Evolutionary conservation across 495 filamentous ascomycete species (phyloP), one percentile per base, ranked within the genome.

Genomic region (Friedmanniomyces simplex): DNA sequence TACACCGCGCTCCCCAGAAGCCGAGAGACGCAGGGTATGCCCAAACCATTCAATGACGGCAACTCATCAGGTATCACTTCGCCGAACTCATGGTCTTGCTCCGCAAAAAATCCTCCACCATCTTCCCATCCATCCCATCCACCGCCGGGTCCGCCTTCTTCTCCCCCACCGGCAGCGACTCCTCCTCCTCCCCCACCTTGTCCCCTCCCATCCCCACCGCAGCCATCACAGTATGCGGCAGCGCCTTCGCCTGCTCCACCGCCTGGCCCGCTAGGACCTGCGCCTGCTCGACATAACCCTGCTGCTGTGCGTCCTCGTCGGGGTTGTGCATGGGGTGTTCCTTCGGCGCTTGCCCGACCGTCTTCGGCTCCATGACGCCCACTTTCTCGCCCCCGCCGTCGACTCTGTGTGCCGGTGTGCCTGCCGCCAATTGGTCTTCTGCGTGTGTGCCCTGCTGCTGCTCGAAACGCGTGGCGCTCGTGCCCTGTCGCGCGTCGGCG

Each of bases 291-390:
- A 73, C 3, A 30, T 62, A 62, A 0, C 51, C 56, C 14, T 58
- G 52, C 32, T 60, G 57, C 12, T 55, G 37, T 13, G 32, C 58
- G 13, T n/a, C 46, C 12, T 12, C 26, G 1, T 56, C 42, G 58
- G 45, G 54, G 45, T 67, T 55, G 13, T 51, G 52, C 34, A 39
- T 24, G 24, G 59, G 54, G 18, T 67, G 58, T 28, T 69, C 69
- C 52, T 74, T 74, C 26, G 69, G 66, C 46, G 67, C 71, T 51
- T 74, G 71, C 2, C 70, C 71, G 18, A 72, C 68, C 14, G 71
- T 74, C 36, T 46, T 52, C 5, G 71, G 67, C 32, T 74, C 71
- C 64, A 72, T 69, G n/a, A 67, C 62, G 2, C 53, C 61, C 21
- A 59, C 67, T 60, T 67, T 70, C 52, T 70, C 69, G 41, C 71